A percentile compares a stretch with the other conserved stretches of the same genome.
Evolutionary conservation across 306 rosid species (phyloP).

Genomic region (Canavalia ensiformis): DNA sequence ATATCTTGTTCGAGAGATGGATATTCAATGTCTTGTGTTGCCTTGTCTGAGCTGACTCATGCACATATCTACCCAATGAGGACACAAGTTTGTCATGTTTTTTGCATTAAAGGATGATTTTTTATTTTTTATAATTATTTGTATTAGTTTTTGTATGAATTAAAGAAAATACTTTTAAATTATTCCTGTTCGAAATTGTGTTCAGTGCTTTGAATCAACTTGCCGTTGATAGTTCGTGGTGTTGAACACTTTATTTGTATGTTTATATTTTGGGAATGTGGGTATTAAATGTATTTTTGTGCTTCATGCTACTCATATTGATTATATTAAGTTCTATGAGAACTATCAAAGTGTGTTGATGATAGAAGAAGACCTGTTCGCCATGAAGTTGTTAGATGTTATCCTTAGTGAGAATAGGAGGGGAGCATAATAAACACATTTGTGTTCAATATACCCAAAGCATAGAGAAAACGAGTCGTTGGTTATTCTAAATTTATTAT

Average conservation of each 20-base stretch:
- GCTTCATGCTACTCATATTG: conserved; percentile 25
- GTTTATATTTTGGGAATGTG: conserved; percentile 4
- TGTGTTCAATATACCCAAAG: too few species aligned
- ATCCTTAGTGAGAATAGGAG: too few species aligned
- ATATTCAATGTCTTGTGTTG: conserved; percentile 80
- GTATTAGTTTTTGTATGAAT: neutral
- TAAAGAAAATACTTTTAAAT: neutral
- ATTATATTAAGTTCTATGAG: conserved; percentile 65
- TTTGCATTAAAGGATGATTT: too few species aligned
- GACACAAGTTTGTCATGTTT: conserved; percentile 67
- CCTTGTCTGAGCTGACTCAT: conserved; percentile 84
- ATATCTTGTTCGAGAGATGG: conserved; percentile 96
- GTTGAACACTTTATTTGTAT: neutral
- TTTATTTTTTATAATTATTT: neutral
- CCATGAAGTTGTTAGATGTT: conserved; percentile 82
- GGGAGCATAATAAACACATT: too few species aligned
- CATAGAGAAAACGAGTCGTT: too few species aligned
- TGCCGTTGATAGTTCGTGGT: neutral
- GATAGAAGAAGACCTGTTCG: conserved; percentile 88
- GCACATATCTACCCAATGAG: conserved; percentile 84
- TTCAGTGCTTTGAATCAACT: conserved; percentile 27
- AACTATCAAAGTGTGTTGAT: conserved; percentile 70
- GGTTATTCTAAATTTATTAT: too few species aligned
- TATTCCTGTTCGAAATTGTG: conserved; percentile 22
- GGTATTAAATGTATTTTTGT: neutral